Conservation (phyloP, 768 basidiomycete species). For the Gloeopeniophorella convolvens region DNA sequence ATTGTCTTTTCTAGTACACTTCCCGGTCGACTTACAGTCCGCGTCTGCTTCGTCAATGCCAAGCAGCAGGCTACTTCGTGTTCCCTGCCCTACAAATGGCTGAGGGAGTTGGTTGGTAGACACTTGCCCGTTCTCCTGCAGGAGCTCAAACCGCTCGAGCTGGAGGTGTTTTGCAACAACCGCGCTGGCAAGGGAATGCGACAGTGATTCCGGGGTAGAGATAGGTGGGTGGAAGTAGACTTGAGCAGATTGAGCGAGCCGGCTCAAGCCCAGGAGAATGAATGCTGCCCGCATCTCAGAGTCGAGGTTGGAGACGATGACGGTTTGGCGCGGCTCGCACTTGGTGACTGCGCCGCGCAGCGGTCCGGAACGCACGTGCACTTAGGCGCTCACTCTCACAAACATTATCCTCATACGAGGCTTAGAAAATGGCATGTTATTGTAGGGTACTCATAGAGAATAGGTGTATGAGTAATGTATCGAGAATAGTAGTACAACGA, state of each 20-base stretch:
- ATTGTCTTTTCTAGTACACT: not conserved
- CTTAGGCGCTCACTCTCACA: not conserved
- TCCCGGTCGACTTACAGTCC: conserved; percentile 37
- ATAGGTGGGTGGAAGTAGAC: conserved; percentile 14
- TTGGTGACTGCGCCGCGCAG: not conserved
- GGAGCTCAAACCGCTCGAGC: conserved; percentile 57
- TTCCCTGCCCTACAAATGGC: conserved; percentile 52
- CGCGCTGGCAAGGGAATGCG: conserved; percentile 37
- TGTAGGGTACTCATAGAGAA: too few relatives aligned
- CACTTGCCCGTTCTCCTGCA: conserved; percentile 32
- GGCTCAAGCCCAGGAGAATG: conserved; percentile 6
- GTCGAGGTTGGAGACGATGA: too few relatives aligned
- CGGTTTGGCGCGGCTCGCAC: too few relatives aligned
- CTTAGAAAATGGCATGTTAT: too few relatives aligned
- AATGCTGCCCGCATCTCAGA: conserved; percentile 14
- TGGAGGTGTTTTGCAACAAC: conserved; percentile 64
- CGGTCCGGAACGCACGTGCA: not conserved
- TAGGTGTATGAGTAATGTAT: too few relatives aligned
- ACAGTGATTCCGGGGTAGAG: not conserved
- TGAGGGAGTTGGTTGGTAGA: conserved; percentile 25
- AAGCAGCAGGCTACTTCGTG: conserved; percentile 45
- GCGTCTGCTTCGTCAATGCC: conserved; percentile 51
- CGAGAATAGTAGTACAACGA: too few relatives aligned
- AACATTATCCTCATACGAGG: not conserved
- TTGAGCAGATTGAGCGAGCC: conserved; percentile 14